Conservation (phyloP, 345 rosid species). For the Citrus mangshanensis region DNA sequence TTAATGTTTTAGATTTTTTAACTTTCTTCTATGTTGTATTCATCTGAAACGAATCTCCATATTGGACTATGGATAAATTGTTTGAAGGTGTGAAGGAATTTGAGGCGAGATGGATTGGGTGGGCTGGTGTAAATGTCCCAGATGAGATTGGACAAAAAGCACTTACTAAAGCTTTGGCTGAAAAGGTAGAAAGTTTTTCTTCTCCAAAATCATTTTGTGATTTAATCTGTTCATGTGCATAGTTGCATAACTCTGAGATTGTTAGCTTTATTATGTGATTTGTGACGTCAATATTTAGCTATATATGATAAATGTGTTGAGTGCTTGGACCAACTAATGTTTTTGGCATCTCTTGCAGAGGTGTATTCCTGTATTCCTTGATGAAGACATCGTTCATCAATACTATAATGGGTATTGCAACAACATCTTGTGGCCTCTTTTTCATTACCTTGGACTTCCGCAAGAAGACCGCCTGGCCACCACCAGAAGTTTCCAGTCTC, state of each 20-base stretch:
- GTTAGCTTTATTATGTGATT: neutral
- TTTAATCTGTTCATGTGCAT: neutral
- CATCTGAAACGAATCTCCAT: slow-evolving; percentile 16
- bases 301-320: neutral
- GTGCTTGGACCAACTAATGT: slow-evolving; percentile 4
- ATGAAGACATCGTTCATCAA: slow-evolving; percentile 98
- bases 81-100: slow-evolving; percentile 91
- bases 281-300: neutral
- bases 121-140: slow-evolving; percentile 99
- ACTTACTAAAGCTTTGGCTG: slow-evolving; percentile 93
- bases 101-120: slow-evolving; percentile 99
- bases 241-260: neutral
- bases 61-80: slow-evolving; percentile 34
- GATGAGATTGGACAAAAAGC: slow-evolving; percentile 94
- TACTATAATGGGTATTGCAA: slow-evolving; percentile 99
- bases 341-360: slow-evolving; percentile 45
- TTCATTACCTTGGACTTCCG: slow-evolving; percentile 97
- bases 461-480: slow-evolving; percentile 99
- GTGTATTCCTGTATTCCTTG: slow-evolving; percentile 99
- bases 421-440: slow-evolving; percentile 97
- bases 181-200: slow-evolving; percentile 51
- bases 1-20: neutral
- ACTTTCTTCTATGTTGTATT: slow-evolving; percentile 4
- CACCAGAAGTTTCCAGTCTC: slow-evolving; percentile 97
- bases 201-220: slow-evolving; percentile 1